Evolutionary conservation across 1,284 basidiomycete species (phyloP).

Genomic region (Ustilago shanxiensis): DNA sequence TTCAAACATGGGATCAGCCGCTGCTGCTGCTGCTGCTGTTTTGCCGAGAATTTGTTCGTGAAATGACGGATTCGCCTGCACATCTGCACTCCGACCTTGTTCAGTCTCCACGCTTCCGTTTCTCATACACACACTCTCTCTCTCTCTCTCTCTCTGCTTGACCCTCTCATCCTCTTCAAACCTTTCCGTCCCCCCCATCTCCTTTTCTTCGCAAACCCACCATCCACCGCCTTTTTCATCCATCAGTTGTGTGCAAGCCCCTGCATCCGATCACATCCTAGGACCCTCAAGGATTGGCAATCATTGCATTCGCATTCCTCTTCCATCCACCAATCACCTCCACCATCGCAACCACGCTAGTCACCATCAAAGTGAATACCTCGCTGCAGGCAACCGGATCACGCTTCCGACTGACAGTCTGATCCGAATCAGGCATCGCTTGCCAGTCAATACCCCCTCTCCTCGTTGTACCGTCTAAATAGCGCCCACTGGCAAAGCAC

Average conservation of each 20-base stretch:
- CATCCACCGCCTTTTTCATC: not conserved
- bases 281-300: conserved; percentile 1
- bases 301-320: not conserved
- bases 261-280: not conserved
- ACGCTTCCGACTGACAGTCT: too few relatives aligned
- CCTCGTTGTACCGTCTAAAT: not conserved
- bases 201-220: not conserved
- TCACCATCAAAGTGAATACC: too few relatives aligned
- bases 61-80: not conserved
- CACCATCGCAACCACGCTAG: not conserved
- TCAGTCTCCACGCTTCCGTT: too few relatives aligned
- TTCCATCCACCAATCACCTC: not conserved
- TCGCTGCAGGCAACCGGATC: too few relatives aligned
- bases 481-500: not conserved
- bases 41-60: too few relatives aligned
- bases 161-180: too few relatives aligned
- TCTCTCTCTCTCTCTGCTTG: too few relatives aligned
- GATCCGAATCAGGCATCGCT: not conserved
- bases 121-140: too few relatives aligned
- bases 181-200: not conserved
- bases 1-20: not conserved
- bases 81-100: not conserved
- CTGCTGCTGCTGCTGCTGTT: too few relatives aligned
- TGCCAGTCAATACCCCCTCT: not conserved
- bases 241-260: not conserved